phyloP scores from a whole-genome alignment of 441 rosid species.

The Kokia cookei region DNA sequence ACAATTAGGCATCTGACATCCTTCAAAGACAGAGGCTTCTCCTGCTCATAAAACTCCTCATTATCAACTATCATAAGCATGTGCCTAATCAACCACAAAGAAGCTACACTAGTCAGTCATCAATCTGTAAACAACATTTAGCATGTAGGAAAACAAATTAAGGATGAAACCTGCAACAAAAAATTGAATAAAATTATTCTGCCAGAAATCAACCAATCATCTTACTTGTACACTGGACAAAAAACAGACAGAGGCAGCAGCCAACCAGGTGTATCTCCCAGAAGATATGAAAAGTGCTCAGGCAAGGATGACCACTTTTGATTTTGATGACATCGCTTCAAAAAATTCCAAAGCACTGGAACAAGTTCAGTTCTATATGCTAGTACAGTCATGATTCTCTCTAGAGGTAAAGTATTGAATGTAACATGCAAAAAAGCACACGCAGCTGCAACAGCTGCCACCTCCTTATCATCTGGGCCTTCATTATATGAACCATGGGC shows the following conservation, averaged over 20 bases:
- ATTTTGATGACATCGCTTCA: constrained; percentile 85
- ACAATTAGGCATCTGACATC: constrained; percentile 74
- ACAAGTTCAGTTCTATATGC: constrained; percentile 97
- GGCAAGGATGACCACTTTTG: constrained; percentile 75
- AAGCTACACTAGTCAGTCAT: background rate
- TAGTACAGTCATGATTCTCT: constrained; percentile 77
- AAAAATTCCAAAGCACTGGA: constrained; percentile 83
- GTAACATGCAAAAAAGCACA: constrained; percentile 88
- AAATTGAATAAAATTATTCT: constrained; percentile 1
- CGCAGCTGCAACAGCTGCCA: constrained; percentile 85
- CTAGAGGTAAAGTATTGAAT: constrained; percentile 75
- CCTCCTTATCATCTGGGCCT: constrained; percentile 53
- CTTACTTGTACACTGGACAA: constrained; percentile 98
- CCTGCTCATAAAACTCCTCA: constrained; percentile 96
- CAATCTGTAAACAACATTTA: background rate
- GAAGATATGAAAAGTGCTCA: constrained; percentile 50
- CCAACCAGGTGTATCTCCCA: constrained; percentile 94
- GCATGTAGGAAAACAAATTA: background rate
- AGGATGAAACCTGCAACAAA: background rate
- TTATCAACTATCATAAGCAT: constrained; percentile 96
- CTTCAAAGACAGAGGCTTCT: constrained; percentile 80
- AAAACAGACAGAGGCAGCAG: constrained; percentile 89
- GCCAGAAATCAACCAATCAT: constrained; percentile 14
- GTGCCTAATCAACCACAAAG: constrained; percentile 61
- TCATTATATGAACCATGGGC: constrained; percentile 33